phyloP scores from a whole-genome alignment of 2,329 filamentous ascomycete genomes.

The Talaromyces rugulosus region DNA sequence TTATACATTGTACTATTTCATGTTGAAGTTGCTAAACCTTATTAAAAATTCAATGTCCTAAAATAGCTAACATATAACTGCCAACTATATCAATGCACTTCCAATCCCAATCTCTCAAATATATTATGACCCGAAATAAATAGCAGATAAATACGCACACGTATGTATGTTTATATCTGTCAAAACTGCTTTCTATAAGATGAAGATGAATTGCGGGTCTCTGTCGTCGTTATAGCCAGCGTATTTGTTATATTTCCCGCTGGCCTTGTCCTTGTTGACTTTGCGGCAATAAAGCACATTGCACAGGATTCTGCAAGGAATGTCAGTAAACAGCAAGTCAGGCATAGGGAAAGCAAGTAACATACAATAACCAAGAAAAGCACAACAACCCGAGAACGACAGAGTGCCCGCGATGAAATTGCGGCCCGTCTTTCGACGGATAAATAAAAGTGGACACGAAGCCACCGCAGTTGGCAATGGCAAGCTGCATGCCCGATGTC shows the following conservation, averaged over 20 bases:
- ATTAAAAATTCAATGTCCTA: too few relatives aligned
- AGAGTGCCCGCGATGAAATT: conserved; percentile 59
- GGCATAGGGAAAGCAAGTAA: neutral
- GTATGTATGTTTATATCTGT: neutral
- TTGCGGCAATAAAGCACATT: conserved; percentile 62
- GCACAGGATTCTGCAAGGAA: conserved; percentile 46
- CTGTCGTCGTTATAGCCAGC: conserved; percentile 58
- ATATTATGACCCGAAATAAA: neutral
- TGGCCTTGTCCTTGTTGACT: conserved; percentile 59
- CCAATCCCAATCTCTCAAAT: neutral
- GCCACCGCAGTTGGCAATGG: conserved; percentile 63
- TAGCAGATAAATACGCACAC: neutral
- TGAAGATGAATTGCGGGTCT: conserved; percentile 59
- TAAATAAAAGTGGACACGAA: conserved; percentile 65
- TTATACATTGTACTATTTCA: too few relatives aligned
- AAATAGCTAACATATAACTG: neutral
- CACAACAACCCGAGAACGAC: conserved; percentile 58
- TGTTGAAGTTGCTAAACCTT: too few relatives aligned
- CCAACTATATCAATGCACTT: neutral
- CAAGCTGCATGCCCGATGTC: conserved; percentile 60
- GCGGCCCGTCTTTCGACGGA: conserved; percentile 52
- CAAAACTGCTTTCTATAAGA: conserved; percentile 42
- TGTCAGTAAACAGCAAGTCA: neutral
- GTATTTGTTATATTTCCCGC: conserved; percentile 57
- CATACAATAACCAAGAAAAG: conserved; percentile 62